phyloP scores from a whole-genome alignment of 257 asterid genomes.

The Solanum gracilifrons region DNA sequence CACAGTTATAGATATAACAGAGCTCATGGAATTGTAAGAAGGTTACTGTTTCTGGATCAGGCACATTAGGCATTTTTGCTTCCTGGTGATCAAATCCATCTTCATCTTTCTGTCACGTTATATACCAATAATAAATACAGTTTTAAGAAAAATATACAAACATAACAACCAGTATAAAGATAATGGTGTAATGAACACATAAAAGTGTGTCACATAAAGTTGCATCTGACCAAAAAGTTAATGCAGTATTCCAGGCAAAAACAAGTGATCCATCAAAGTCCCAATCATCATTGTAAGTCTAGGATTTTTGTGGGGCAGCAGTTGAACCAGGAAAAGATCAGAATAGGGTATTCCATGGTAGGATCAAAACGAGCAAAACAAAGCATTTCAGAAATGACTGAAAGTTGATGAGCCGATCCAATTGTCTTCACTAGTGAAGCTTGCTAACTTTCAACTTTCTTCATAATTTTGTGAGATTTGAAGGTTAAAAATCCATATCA shows the following conservation, averaged over 20 bases:
- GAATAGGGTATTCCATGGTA: no score
- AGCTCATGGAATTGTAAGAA: no score
- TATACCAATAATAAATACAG: neutral
- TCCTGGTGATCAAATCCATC: conserved; percentile 71
- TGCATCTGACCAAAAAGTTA: neutral
- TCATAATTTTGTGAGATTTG: no score
- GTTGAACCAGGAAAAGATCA: no score
- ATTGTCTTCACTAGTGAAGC: no score
- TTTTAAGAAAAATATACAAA: neutral
- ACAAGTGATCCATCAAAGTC: neutral
- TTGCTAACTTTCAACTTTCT: no score
- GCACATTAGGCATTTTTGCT: conserved; percentile 68
- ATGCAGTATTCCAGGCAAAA: neutral
- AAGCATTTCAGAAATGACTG: no score
- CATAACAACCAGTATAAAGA: neutral
- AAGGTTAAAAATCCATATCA: no score
- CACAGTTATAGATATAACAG: neutral
- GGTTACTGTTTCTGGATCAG: conserved; percentile 68
- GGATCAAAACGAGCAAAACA: no score
- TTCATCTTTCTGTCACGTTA: conserved; percentile 68
- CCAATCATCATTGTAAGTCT: neutral
- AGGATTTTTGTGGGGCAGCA: neutral
- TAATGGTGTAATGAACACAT: neutral
- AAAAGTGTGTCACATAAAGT: neutral
- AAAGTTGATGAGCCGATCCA: no score